Percentiles rank a stretch among this genome's conserved stretches.
These are phyloP conservation scores for Solanum gracilifrons DNA, from an alignment of 257 asterid species.

Conservation along the genomic window DNA sequence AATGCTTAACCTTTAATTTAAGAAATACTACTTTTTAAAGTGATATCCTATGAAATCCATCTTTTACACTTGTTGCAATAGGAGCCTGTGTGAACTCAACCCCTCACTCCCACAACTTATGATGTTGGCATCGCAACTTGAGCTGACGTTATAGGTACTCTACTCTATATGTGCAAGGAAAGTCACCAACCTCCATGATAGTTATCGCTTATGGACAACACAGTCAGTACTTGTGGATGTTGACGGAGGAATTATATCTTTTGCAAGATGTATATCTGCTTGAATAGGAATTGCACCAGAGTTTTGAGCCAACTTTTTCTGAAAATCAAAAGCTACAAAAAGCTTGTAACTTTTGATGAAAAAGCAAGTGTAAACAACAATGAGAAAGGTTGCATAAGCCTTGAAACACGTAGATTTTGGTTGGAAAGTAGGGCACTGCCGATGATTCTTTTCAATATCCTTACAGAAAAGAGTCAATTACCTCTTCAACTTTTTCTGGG, in stretches of 20 bases:
- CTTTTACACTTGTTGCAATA: not conserved
- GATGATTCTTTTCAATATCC: slow-evolving; percentile 3
- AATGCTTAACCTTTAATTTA: not conserved
- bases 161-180: not conserved
- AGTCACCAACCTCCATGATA: not conserved
- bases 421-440: slow-evolving; percentile 51
- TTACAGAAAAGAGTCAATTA: slow-evolving; percentile 7
- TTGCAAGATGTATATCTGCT: slow-evolving; percentile 13
- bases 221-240: not conserved
- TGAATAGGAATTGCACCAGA: slow-evolving; percentile 49
- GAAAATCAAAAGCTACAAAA: slow-evolving; percentile 29
- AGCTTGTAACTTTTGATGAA: slow-evolving; percentile 26
- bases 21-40: not conserved
- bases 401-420: slow-evolving; percentile 51
- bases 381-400: slow-evolving; percentile 29
- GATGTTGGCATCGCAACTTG: not conserved
- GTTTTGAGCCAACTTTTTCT: slow-evolving; percentile 3
- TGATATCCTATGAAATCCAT: not conserved
- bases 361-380: slow-evolving; percentile 17
- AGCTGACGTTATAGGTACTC: not conserved
- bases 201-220: not conserved
- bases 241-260: slow-evolving; percentile 1
- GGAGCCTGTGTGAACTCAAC: not conserved
- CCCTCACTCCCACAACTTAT: not conserved
- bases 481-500: slow-evolving; percentile 9